Conservation (phyloP, 768 basidiomycete genomes). For the Tephrocybe sp. region DNA sequence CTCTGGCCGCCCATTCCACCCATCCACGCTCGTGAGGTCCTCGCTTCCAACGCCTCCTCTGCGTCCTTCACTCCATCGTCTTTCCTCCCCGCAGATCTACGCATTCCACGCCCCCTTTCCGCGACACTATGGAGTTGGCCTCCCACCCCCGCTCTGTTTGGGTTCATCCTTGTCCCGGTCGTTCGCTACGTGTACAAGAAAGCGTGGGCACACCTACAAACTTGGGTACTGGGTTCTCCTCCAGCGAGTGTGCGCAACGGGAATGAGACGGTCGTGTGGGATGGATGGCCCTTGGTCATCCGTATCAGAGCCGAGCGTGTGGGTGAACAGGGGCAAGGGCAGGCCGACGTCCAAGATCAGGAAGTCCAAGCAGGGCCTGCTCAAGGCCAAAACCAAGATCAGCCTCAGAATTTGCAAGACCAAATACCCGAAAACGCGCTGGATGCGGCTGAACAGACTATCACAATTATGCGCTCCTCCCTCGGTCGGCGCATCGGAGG, state of each 20-base stretch:
- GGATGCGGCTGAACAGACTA: conserved; percentile 56
- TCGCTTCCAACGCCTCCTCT: conserved; percentile 32
- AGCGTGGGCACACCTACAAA: conserved; percentile 38
- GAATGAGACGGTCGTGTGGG: conserved; percentile 22
- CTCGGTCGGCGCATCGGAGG: conserved; percentile 70
- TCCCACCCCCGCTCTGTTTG: conserved; percentile 58
- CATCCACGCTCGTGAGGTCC: conserved; percentile 28
- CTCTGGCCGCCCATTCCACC: conserved; percentile 45
- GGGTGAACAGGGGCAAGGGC: conserved; percentile 3
- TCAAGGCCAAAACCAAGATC: conserved; percentile 23
- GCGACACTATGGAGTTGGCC: conserved; percentile 43
- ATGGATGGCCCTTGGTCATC: conserved; percentile 33
- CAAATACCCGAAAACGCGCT: conserved; percentile 28
- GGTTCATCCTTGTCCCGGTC: conserved; percentile 51
- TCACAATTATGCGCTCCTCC: conserved; percentile 57
- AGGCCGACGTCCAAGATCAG: conserved; percentile 10
- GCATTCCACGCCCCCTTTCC: conserved; percentile 31
- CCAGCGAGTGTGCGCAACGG: conserved; percentile 27
- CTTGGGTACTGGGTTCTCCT: conserved; percentile 42
- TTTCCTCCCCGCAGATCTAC: conserved; percentile 26
- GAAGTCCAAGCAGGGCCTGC: conserved; percentile 17
- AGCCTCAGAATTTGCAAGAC: too few relatives aligned
- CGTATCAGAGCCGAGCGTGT: conserved; percentile 34
- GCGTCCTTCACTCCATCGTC: conserved; percentile 11
- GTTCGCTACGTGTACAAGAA: conserved; percentile 44